These are phyloP conservation scores for Aspergillus sclerotiicarbonarius DNA, from an alignment of 495 filamentous ascomycete genomes.

Conservation along the genomic window DNA sequence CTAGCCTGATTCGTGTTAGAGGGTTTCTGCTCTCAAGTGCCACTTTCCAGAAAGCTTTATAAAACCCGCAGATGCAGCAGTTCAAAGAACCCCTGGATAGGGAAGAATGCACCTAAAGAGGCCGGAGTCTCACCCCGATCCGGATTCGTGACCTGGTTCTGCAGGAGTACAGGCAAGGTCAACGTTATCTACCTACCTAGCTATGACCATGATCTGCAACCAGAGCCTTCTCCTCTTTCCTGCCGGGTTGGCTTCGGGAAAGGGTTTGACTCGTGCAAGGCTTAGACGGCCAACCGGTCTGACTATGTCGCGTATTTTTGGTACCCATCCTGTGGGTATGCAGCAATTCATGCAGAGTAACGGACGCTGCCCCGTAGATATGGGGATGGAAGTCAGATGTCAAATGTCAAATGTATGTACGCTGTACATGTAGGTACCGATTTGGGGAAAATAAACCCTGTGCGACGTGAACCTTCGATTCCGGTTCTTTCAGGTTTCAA, in stretches of 20 bases:
- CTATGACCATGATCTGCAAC: conserved; percentile 1
- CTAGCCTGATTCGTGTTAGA: not conserved
- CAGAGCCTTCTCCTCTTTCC: not conserved
- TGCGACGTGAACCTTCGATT: not conserved
- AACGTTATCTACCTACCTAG: not conserved
- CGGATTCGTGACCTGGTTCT: not conserved
- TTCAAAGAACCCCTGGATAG: not conserved
- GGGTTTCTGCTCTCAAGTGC: not conserved
- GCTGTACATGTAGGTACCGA: not conserved
- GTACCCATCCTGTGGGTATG: no score
- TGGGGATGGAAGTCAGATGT: not conserved
- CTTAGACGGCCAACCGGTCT: not conserved
- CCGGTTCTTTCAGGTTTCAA: not conserved
- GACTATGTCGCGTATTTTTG: not conserved
- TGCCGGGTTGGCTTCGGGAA: not conserved
- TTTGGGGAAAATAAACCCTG: not conserved
- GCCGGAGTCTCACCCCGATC: not conserved
- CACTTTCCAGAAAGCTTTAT: not conserved
- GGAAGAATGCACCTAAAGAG: not conserved
- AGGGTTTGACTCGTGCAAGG: conserved; percentile 3
- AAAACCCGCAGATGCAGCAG: not conserved
- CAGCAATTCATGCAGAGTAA: not conserved
- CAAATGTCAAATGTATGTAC: not conserved
- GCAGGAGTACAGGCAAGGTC: not conserved
- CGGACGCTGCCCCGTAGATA: not conserved